phyloP scores from a whole-genome alignment of 805 yeast genomes.

The Candida awuae region DNA sequence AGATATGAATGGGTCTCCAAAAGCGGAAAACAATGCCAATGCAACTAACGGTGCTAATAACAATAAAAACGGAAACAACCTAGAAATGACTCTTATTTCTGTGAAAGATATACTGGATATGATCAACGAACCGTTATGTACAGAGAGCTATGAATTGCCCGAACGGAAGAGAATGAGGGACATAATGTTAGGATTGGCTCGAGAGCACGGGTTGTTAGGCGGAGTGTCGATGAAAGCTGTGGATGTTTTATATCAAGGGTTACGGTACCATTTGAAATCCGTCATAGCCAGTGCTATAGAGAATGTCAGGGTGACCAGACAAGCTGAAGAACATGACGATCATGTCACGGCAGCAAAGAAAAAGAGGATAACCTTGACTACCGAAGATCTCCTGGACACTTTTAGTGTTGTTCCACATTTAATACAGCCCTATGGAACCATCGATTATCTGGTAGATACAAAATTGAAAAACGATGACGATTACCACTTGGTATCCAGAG shows the following conservation, averaged over 20 bases:
- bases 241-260: conserved; percentile 71
- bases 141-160: conserved; percentile 75
- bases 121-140: conserved; percentile 68
- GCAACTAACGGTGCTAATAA: background rate
- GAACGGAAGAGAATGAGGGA: conserved; percentile 62
- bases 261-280: conserved; percentile 71
- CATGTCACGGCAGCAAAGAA: conserved; percentile 8
- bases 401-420: conserved; percentile 57
- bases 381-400: conserved; percentile 62
- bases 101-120: conserved; percentile 89
- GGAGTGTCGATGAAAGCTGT: conserved; percentile 67
- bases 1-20: background rate
- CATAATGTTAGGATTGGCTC: conserved; percentile 70
- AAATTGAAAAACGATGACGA: conserved; percentile 53
- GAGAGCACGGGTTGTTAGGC: conserved; percentile 86
- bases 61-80: conserved; percentile 5
- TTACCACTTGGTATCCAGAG: conserved; percentile 14
- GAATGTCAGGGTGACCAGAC: conserved; percentile 42
- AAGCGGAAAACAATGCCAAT: background rate
- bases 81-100: conserved; percentile 61
- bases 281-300: conserved; percentile 70
- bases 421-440: conserved; percentile 60
- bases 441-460: conserved; percentile 39
- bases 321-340: conserved; percentile 31
- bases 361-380: conserved; percentile 38